Percentiles rank a stretch among this genome's conserved stretches.
These are phyloP conservation scores for Helenozyma rhizophorensis DNA, from an alignment of 805 yeast species.

Conservation along the genomic window DNA sequence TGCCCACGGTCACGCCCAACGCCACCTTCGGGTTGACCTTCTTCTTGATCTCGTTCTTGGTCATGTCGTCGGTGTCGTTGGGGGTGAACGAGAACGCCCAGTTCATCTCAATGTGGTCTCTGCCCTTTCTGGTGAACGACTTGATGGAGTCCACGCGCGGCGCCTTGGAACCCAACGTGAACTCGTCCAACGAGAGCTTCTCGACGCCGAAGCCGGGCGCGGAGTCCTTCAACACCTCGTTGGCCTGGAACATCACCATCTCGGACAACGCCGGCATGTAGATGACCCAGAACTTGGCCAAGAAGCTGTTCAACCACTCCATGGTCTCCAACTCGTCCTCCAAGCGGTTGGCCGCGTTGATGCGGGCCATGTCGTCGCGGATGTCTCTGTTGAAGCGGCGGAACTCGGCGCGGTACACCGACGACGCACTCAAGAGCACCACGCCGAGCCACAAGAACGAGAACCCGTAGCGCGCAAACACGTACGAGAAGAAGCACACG, in stretches of 20 bases:
- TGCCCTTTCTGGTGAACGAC: conserved; percentile 67
- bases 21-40: conserved; percentile 79
- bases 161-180: conserved; percentile 76
- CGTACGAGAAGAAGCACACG: conserved; percentile 70
- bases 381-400: conserved; percentile 71
- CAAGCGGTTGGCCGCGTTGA: conserved; percentile 57
- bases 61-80: conserved; percentile 79
- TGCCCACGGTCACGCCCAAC: conserved; percentile 75
- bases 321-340: conserved; percentile 67
- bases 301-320: conserved; percentile 75
- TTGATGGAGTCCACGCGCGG: conserved; percentile 70
- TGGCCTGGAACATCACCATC: conserved; percentile 67
- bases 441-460: conserved; percentile 61
- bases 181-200: conserved; percentile 66
- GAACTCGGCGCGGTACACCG: conserved; percentile 68
- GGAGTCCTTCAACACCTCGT: conserved; percentile 59
- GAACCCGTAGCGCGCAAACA: conserved; percentile 56
- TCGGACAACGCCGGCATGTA: conserved; percentile 84
- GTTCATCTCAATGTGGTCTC: conserved; percentile 72
- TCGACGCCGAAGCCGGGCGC: conserved; percentile 85
- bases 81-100: conserved; percentile 82
- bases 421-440: conserved; percentile 56
- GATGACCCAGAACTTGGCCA: conserved; percentile 81
- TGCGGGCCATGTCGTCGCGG: conserved; percentile 71
- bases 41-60: conserved; percentile 64